Base-by-base conservation (phyloP, 805 yeast species). In the Candida stauntonica region DNA sequence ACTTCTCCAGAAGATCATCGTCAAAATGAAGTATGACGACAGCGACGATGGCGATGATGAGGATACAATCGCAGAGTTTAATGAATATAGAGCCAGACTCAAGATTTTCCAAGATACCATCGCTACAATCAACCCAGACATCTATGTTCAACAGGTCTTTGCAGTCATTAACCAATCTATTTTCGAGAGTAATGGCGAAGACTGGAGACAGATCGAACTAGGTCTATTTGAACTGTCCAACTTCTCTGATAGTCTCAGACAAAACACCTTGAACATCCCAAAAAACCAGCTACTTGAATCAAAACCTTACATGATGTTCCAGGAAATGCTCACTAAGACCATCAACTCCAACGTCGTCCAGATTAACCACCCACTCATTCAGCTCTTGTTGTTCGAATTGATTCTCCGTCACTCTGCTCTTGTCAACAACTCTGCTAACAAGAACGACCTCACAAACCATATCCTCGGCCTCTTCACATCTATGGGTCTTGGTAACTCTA, bases 201-300 rank as follows among this genome's bases (percentile, higher is more conserved):
- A 79, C 47, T 89, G 98, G 98, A 76, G 87, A 57, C 76, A 73
- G 19, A 69, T 86, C 28, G 99, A 93, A 61, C 70, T 93, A 46
- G 97, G 96, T 3, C 66, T 93, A 36, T 88, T 71, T 57, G 94
- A 89, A 62, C 71, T 93, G 54, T 75, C 78, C 37, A 82, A 80
- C 48, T 79, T 81, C 48, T 79, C 88, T 35, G 98, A 91, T 44
- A 75, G 85, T 39, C 67, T 89, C 41, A 77, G 86, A 59, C 84
- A 80, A 52, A 86, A 86, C 49, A 60, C 81, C n/a, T 75, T 87
- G 61, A 79, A 79, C 51, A 54, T 84, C 29, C 81, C 82, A 29
- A 80, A 86, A 55, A 70, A 67, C 16, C 81, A 80, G 60, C 70
- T 87, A 23, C 68, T 70, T 39, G 74, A 74, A 19, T 77, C 88